Evolutionary conservation across 2,329 filamentous ascomycete genomes (phyloP).

Genomic region (Pseudogymnoascus sp.): DNA sequence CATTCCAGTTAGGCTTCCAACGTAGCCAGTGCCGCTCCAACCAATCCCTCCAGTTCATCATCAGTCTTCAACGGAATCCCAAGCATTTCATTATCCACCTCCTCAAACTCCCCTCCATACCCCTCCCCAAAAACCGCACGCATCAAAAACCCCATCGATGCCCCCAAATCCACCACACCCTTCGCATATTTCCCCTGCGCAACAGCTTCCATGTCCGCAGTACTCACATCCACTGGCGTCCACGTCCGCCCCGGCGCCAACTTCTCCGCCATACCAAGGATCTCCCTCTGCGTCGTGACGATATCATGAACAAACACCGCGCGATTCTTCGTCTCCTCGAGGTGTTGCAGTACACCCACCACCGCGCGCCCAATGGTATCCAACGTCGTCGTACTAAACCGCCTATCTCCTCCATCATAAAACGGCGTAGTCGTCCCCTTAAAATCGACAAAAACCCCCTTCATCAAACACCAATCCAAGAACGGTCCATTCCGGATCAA

Average conservation of each 20-base stretch:
- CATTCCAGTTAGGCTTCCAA: not conserved
- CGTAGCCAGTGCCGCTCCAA: conserved; percentile 10
- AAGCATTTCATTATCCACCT: conserved; percentile 38
- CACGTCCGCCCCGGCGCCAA: conserved; percentile 28
- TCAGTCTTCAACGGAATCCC: conserved; percentile 39
- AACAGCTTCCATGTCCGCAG: conserved; percentile 17
- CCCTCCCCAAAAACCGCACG: conserved; percentile 30
- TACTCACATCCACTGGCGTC: conserved; percentile 18
- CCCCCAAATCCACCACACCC: conserved; percentile 27
- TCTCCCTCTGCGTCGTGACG: conserved; percentile 39
- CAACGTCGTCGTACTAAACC: not conserved
- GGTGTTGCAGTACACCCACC: not conserved
- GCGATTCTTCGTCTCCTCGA: conserved; percentile 38
- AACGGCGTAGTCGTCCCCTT: not conserved
- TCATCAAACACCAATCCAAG: not conserved
- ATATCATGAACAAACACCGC: conserved; percentile 40
- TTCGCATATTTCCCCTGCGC: conserved; percentile 21
- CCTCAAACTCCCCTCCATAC: conserved; percentile 32
- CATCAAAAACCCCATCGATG: conserved; percentile 32
- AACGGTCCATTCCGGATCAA: not conserved
- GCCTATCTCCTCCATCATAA: not conserved
- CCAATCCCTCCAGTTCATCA: conserved; percentile 34
- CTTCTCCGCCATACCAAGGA: conserved; percentile 33
- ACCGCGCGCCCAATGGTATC: not conserved
- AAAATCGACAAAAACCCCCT: not conserved